Evolutionary conservation across 345 rosid species (phyloP), one percentile per base, ranked within the genome.

Genomic region (Eutrema yunnanense): DNA sequence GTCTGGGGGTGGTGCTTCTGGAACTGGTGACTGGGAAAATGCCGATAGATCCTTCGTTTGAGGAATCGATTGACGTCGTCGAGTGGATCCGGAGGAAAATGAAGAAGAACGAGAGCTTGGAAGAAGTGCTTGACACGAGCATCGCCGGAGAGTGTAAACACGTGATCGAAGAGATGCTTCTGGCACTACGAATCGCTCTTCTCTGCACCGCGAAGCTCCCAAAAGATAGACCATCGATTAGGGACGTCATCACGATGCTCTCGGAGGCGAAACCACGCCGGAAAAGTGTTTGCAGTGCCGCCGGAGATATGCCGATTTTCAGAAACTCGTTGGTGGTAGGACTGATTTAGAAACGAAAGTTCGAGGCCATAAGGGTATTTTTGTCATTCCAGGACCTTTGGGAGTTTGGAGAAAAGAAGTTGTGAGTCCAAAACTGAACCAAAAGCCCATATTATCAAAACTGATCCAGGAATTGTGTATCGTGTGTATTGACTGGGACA

Each of bases 211-310:
- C 95, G 22, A 91, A 86, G 75, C 89, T 87, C 32, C 95, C 96
- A 0, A 90, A 85, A 80, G 96, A 90, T 62, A 81, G 97, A 56
- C 97, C 97, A 8, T 85, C 98, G 4, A 87, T 87, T 85, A 88
- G 96, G 53, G 97, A 90, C 13, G 80, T 90, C 5, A 82, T 87
- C 53, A 82, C 87, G 16, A 89, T 89, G 97, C 96, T 93, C 13
- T 87, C 88, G 46, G 91, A 93, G 84, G 96, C 97, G 26, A 93
- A 87, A 67, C 98, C 96, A 0, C 74, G 92, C 59, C 84, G 95
- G 82, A 89, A 93, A 82, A 94, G 92, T 61, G 80, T 85, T 4
- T 83, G 91, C 41, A 81, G 81, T 6, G 74, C 71, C 7, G 65
- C 62, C 67, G 86, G 84, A 52, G 93, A 88, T 54, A 60, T 69